Evolutionary conservation across 768 basidiomycete genomes (phyloP).

Genomic region (Suillus subalutaceus): DNA sequence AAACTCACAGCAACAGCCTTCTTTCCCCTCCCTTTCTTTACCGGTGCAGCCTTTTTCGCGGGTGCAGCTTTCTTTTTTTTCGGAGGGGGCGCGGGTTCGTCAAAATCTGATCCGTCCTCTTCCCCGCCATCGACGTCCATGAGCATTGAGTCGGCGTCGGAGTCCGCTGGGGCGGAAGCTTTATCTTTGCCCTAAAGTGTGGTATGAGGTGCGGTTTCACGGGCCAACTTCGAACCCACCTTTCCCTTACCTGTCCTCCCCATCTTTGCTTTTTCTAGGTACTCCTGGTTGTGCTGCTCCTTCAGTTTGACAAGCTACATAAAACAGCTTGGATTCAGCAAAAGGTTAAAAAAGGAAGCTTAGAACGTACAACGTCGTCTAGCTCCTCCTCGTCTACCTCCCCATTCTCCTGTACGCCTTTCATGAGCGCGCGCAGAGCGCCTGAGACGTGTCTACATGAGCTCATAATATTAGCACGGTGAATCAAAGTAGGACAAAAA

Average conservation of each 20-base stretch:
- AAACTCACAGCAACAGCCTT: conserved; percentile 44
- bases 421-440: conserved; percentile 64
- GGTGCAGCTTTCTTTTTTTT: conserved; percentile 45
- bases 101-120: conserved; percentile 52
- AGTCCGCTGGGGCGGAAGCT: conserved; percentile 47
- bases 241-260: conserved; percentile 46
- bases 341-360: conserved; percentile 6
- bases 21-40: conserved; percentile 54
- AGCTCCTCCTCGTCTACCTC: conserved; percentile 74
- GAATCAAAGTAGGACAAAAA: conserved; percentile 1
- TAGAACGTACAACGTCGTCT: conserved; percentile 63
- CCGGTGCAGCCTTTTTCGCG: conserved; percentile 37
- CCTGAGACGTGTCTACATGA: conserved; percentile 62
- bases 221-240: conserved; percentile 30
- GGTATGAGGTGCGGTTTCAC: background rate
- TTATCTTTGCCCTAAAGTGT: conserved; percentile 52
- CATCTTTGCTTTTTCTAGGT: conserved; percentile 48
- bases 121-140: conserved; percentile 68
- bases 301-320: conserved; percentile 69
- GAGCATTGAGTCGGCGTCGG: conserved; percentile 75
- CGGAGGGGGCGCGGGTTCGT: conserved; percentile 44
- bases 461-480: conserved; percentile 5
- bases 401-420: conserved; percentile 64
- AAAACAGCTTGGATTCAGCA: background rate
- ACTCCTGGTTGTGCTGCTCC: conserved; percentile 67